Conservation (phyloP, 2,329 filamentous ascomycete genomes). For the Colletotrichum viniferum region DNA sequence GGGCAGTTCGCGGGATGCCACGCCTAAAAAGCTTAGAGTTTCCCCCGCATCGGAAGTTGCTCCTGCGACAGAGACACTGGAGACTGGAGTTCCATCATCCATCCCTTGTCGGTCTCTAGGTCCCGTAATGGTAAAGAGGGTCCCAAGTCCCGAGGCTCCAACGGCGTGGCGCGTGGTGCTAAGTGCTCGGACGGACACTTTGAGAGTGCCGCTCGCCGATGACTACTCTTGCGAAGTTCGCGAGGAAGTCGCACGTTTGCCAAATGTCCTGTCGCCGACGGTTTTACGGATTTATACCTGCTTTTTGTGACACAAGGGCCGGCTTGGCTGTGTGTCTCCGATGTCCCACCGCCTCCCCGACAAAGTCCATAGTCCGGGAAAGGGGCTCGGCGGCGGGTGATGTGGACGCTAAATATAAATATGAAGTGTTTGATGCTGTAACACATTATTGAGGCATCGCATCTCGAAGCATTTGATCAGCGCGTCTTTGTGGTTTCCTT, state of each 20-base stretch:
- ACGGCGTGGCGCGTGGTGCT: too few species aligned
- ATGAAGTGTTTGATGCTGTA: not conserved
- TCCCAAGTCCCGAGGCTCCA: not conserved
- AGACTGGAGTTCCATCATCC: too few species aligned
- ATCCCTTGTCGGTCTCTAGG: not conserved
- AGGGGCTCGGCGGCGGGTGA: not conserved
- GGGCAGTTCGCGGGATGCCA: not conserved
- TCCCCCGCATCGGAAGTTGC: not conserved
- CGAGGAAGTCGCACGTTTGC: not conserved
- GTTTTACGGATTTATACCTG: not conserved
- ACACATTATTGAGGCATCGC: not conserved
- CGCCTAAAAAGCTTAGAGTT: not conserved
- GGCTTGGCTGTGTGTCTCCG: not conserved
- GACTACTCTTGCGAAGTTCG: not conserved
- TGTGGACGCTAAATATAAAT: not conserved
- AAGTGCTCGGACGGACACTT: not conserved
- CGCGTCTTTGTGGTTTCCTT: not conserved
- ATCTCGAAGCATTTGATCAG: not conserved
- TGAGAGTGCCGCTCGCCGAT: not conserved
- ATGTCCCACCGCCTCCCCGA: not conserved
- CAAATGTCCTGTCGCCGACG: not conserved
- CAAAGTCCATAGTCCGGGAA: not conserved
- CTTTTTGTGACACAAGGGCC: not conserved
- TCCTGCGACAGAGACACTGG: not conserved
- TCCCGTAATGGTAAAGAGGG: not conserved